Percentiles rank a stretch among this genome's conserved stretches.
Evolutionary conservation across 495 filamentous ascomycete genomes (phyloP).

Genomic region (Neurospora sp.): DNA sequence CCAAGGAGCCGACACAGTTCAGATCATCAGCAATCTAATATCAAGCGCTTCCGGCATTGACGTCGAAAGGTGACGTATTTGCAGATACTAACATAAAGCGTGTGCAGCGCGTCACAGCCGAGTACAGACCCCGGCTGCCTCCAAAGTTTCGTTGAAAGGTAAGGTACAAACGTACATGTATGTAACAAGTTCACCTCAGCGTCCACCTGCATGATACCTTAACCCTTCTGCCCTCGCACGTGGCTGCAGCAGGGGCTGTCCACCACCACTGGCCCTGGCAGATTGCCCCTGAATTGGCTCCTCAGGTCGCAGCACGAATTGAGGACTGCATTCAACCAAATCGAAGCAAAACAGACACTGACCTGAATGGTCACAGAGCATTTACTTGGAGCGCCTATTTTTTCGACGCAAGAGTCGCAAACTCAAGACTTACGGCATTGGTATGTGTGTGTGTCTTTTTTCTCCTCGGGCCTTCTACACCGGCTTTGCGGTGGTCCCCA

Average conservation of each 20-base stretch:
- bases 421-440: neutral
- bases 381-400: neutral
- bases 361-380: neutral
- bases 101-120: neutral
- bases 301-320: neutral
- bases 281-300: neutral
- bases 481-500: slow-evolving; percentile 7
- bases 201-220: neutral
- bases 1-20: neutral
- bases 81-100: neutral
- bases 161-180: neutral
- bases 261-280: neutral
- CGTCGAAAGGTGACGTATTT: neutral
- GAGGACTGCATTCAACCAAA: neutral
- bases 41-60: neutral
- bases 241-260: neutral
- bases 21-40: neutral
- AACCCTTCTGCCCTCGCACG: neutral
- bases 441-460: neutral
- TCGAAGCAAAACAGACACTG: neutral
- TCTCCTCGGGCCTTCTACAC: neutral
- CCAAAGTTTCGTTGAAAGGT: neutral
- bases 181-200: neutral
- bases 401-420: neutral
- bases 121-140: neutral